phyloP scores from a whole-genome alignment of 306 rosid species.

The Argentina anserina region DNA sequence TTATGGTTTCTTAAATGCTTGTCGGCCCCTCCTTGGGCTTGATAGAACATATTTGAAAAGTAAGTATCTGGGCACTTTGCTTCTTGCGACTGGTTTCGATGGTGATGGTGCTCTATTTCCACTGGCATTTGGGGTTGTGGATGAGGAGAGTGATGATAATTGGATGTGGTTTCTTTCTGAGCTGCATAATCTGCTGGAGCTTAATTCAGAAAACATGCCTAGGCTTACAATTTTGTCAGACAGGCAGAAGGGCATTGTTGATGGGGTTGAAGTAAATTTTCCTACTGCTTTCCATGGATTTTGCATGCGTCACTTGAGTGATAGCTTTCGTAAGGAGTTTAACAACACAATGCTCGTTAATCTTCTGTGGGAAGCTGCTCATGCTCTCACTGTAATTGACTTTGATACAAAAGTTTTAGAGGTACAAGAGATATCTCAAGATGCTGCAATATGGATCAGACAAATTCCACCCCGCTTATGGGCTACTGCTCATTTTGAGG shows the following conservation, averaged over 20 bases:
- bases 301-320: slow-evolving; percentile 83
- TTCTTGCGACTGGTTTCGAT: slow-evolving; percentile 75
- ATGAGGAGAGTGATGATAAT: slow-evolving; percentile 77
- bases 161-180: slow-evolving; percentile 96
- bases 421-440: slow-evolving; percentile 75
- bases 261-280: slow-evolving; percentile 73
- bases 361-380: slow-evolving; percentile 82
- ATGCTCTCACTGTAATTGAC: slow-evolving; percentile 68
- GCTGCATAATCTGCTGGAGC: slow-evolving; percentile 74
- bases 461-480: slow-evolving; percentile 71
- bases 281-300: slow-evolving; percentile 91
- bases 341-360: slow-evolving; percentile 65
- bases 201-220: slow-evolving; percentile 86
- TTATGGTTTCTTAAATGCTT: slow-evolving; percentile 78
- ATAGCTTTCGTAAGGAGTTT: slow-evolving; percentile 83
- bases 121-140: slow-evolving; percentile 83
- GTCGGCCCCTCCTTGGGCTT: slow-evolving; percentile 79
- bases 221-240: slow-evolving; percentile 84
- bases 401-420: slow-evolving; percentile 68
- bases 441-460: slow-evolving; percentile 80
- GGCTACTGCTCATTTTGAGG: slow-evolving; percentile 89
- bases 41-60: slow-evolving; percentile 75
- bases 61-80: slow-evolving; percentile 77
- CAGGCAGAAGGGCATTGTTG: slow-evolving; percentile 75
- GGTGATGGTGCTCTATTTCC: slow-evolving; percentile 86